These are phyloP conservation scores for Phytophthora litchii DNA, from an alignment of 352 stramenopile species.

Conservation along the genomic window DNA sequence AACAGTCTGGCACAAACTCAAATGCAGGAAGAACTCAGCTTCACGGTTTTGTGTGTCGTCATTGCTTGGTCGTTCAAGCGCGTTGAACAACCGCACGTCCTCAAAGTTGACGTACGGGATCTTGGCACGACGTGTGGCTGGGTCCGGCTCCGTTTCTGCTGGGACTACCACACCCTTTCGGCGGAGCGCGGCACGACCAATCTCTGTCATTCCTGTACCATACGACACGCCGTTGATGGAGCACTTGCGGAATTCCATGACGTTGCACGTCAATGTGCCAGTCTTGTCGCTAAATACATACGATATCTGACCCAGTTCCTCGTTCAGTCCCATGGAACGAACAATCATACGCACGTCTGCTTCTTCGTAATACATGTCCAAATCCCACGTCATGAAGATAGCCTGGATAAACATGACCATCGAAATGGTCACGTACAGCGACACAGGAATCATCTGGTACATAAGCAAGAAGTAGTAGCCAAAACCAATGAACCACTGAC, in stretches of 20 bases:
- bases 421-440: slow-evolving; percentile 97
- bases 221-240: slow-evolving; percentile 93
- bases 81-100: slow-evolving; percentile 55
- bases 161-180: slow-evolving; percentile 67
- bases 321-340: slow-evolving; percentile 85
- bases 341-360: slow-evolving; percentile 89
- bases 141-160: slow-evolving; percentile 38
- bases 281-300: slow-evolving; percentile 95
- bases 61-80: slow-evolving; percentile 37
- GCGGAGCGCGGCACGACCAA: slow-evolving; percentile 67
- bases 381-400: slow-evolving; percentile 93
- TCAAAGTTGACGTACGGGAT: slow-evolving; percentile 87
- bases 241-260: slow-evolving; percentile 96
- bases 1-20: slow-evolving; percentile 85
- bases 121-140: slow-evolving; percentile 25
- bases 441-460: slow-evolving; percentile 98
- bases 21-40: slow-evolving; percentile 85
- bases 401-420: slow-evolving; percentile 95
- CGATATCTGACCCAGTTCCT: slow-evolving; percentile 92
- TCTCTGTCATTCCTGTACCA: slow-evolving; percentile 87
- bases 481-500: slow-evolving; percentile 83
- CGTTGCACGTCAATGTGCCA: slow-evolving; percentile 93
- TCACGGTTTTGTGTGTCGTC: slow-evolving; percentile 43
- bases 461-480: slow-evolving; percentile 95
- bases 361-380: slow-evolving; percentile 93